Evolutionary conservation across 768 basidiomycete genomes (phyloP), one percentile per base, ranked within the genome.

Genomic region (Chalciporus sphaerocephalus): DNA sequence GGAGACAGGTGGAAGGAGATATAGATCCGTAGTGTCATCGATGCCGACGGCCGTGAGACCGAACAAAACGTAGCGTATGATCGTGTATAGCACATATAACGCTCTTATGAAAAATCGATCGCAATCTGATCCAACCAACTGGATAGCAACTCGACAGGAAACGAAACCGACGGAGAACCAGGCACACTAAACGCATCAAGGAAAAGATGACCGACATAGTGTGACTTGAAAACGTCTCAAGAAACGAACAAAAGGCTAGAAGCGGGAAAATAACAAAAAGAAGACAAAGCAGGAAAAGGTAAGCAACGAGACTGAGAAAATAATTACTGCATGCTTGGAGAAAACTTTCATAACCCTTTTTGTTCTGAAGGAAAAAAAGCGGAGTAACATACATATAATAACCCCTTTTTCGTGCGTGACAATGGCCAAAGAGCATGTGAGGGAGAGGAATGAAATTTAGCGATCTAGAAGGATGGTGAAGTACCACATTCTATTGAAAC

Each of bases 331-430:
- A n/a, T n/a, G n/a, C 6, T 32, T n/a, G 15, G 28, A 2, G n/a
- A n/a, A 15, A n/a, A 2, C 5, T 32, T 32, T 32, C 30, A n/a
- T n/a, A n/a, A 32, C 12, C 30, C 5, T 32, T 32, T 32, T 32
- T 10, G 1, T 27, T 27, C 27, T 7, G 9, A 28, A 28, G 12
- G 15, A 13, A 13, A 13, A 32, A n/a, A 23, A 27, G 28, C 20
- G 21, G 32, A 38, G 33, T 37, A 21, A 16, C 39, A 40, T 17
- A 37, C 15, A 43, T 21, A 44, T 27, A 53, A 53, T 46, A 48
- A 35, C 30, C 30, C 30, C 13, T 32, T 32, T 32, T n/a, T 38
- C 30, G n/a, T n/a, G 44, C 33, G 38, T 30, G 38, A 15, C 24
- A 41, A 47, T n/a, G 20, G 38, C 17, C 13, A 18, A 10, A 13